Percentiles rank a stretch among this genome's conserved stretches.
phyloP scores from a whole-genome alignment of 2,329 filamentous ascomycete genomes.

The Fusarium keratoplasticum region DNA sequence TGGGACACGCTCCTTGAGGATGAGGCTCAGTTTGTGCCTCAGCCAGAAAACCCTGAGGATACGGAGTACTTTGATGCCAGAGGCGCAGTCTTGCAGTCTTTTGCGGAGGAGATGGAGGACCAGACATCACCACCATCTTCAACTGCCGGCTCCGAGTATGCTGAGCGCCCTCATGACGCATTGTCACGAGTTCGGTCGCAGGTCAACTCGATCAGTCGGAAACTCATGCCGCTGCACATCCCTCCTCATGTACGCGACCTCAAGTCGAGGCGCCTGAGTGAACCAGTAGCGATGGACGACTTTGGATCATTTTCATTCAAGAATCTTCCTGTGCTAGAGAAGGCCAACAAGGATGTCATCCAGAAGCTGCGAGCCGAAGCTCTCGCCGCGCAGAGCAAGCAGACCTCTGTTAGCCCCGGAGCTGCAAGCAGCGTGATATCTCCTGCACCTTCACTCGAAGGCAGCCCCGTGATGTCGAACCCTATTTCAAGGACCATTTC shows the following conservation, averaged over 20 bases:
- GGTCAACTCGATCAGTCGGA: constrained; percentile 86
- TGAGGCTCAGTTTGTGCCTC: constrained; percentile 94
- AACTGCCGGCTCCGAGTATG: constrained; percentile 79
- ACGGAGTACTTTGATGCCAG: constrained; percentile 97
- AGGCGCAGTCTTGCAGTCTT: constrained; percentile 91
- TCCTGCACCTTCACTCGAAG: constrained; percentile 79
- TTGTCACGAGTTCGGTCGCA: constrained; percentile 89
- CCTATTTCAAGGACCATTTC: constrained; percentile 86
- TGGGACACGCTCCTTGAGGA: constrained; percentile 95
- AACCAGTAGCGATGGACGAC: constrained; percentile 89
- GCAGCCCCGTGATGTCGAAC: constrained; percentile 84
- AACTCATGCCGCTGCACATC: constrained; percentile 94
- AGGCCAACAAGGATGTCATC: constrained; percentile 98
- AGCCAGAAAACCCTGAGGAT: constrained; percentile 92
- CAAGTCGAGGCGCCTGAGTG: constrained; percentile 87
- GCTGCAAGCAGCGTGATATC: constrained; percentile 60
- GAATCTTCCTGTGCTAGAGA: constrained; percentile 94
- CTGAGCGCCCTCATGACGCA: constrained; percentile 93
- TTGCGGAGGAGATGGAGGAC: constrained; percentile 94
- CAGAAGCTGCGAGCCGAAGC: constrained; percentile 95
- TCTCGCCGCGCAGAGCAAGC: constrained; percentile 74
- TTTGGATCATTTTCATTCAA: constrained; percentile 98
- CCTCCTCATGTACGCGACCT: constrained; percentile 95
- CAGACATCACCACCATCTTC: constrained; percentile 79
- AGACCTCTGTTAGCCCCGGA: constrained; percentile 58